Evolutionary conservation across 192 early-diverging fungal genomes (phyloP).

Genomic region (Coemansia reversa): DNA sequence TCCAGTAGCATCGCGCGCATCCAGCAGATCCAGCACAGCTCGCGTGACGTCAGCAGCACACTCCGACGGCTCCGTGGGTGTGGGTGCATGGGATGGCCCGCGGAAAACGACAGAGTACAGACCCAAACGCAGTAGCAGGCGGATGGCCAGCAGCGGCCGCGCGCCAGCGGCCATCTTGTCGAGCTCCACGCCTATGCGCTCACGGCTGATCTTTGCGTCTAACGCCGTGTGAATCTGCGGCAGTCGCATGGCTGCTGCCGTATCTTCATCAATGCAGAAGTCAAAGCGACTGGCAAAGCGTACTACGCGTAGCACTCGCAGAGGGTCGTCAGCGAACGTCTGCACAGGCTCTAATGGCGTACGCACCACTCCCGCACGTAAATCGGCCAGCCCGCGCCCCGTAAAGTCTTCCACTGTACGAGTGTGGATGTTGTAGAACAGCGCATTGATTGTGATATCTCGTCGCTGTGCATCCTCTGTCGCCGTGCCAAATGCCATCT

Average conservation of each 20-base stretch:
- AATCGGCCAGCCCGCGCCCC: constrained; percentile 69
- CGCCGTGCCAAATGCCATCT: constrained; percentile 82
- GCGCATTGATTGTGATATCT: constrained; percentile 97
- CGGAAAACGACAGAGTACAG: constrained; percentile 44
- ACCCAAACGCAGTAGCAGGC: constrained; percentile 48
- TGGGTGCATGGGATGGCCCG: constrained; percentile 9
- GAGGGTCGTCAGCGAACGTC: constrained; percentile 93
- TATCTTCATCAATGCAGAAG: constrained; percentile 71
- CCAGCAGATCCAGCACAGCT: constrained; percentile 16
- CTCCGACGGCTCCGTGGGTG: too few species aligned
- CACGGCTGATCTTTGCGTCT: constrained; percentile 81
- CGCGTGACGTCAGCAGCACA: constrained; percentile 10
- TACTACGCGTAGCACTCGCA: constrained; percentile 90
- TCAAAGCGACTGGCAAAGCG: constrained; percentile 92
- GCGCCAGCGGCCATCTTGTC: constrained; percentile 86
- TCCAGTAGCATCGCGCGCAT: background rate
- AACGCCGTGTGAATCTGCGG: constrained; percentile 63
- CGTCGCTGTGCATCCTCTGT: constrained; percentile 86
- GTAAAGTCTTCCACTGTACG: constrained; percentile 85
- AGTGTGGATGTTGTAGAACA: constrained; percentile 96
- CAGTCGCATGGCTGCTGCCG: constrained; percentile 60
- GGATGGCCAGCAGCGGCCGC: constrained; percentile 56
- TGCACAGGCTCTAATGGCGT: constrained; percentile 87
- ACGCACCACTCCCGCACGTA: constrained; percentile 69
- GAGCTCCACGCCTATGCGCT: constrained; percentile 88